These are phyloP conservation scores for Daldinia vernicosa DNA, from an alignment of 495 filamentous ascomycete species.

Conservation along the genomic window DNA sequence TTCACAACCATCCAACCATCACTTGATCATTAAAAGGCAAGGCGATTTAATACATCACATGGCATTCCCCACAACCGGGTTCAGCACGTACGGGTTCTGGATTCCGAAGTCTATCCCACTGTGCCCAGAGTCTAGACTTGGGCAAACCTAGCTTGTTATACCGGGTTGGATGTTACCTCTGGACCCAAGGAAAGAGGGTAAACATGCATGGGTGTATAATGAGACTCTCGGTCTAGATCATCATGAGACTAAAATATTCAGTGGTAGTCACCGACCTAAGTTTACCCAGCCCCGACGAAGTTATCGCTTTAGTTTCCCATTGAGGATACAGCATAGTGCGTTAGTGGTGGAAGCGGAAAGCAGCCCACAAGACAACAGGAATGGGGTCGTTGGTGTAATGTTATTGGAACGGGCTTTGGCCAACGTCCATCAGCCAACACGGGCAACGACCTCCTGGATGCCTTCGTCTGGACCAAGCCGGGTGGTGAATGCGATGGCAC, in stretches of 20 bases:
- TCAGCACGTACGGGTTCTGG: background rate
- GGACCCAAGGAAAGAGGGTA: background rate
- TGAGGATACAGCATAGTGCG: background rate
- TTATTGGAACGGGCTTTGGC: conserved; percentile 62
- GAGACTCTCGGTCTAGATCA: conserved; percentile 14
- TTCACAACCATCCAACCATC: too few species aligned
- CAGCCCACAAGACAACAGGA: conserved; percentile 66
- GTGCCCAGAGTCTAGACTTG: background rate
- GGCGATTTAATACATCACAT: background rate
- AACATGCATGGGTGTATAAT: conserved; percentile 1
- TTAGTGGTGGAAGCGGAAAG: conserved; percentile 34
- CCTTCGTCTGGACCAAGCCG: conserved; percentile 79
- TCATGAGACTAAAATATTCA: background rate
- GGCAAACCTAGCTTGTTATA: conserved; percentile 8
- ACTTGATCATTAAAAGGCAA: background rate
- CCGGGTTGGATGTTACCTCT: conserved; percentile 9
- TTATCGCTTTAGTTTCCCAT: conserved; percentile 7
- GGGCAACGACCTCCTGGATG: conserved; percentile 69
- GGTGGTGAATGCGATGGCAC: conserved; percentile 81
- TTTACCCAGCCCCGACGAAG: conserved; percentile 13
- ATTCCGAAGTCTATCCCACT: conserved; percentile 8
- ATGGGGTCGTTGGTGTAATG: conserved; percentile 85
- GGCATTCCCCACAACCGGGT: conserved; percentile 4
- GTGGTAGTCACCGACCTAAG: background rate
- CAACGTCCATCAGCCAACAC: conserved; percentile 57